Evolutionary conservation across 257 asterid species (phyloP).

Genomic region (Gentiana straminea): DNA sequence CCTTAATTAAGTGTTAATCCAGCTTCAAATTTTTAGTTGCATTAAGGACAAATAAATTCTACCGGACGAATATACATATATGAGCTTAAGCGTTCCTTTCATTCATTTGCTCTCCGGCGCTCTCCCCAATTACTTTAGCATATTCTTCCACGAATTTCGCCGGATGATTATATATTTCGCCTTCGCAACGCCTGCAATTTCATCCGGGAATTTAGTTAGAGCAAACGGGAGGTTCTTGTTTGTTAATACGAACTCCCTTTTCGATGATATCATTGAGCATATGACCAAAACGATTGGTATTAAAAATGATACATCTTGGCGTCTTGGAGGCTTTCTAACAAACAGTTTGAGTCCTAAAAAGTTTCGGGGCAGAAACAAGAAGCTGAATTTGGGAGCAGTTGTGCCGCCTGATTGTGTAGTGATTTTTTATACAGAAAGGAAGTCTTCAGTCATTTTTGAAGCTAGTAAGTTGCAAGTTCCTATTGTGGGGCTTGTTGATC

Average conservation of each 20-base stretch:
- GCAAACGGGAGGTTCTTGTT: conserved; percentile 62
- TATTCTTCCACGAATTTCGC: too few species aligned
- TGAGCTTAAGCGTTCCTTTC: too few species aligned
- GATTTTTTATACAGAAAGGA: conserved; percentile 74
- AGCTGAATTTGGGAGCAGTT: conserved; percentile 49
- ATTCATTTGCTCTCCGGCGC: too few species aligned
- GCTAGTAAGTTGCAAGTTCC: conserved; percentile 81
- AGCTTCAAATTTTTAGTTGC: too few species aligned
- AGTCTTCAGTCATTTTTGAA: conserved; percentile 72
- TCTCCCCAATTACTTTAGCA: too few species aligned
- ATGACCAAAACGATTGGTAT: conserved; percentile 53
- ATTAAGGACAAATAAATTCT: too few species aligned
- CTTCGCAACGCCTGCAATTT: conserved; percentile 82
- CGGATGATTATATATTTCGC: conserved; percentile 9
- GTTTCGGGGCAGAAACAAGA: conserved; percentile 81
- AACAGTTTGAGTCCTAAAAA: conserved; percentile 78
- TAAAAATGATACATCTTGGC: conserved; percentile 78
- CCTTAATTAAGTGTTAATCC: too few species aligned
- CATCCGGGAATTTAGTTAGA: conserved; percentile 65
- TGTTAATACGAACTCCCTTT: conserved; percentile 72
- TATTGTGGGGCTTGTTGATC: conserved; percentile 79
- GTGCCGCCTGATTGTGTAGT: conserved; percentile 84
- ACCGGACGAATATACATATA: too few species aligned
- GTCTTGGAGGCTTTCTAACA: conserved; percentile 87
- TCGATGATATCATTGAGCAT: conserved; percentile 69